Base-by-base conservation (phyloP, 768 basidiomycete genomes). In the Kwoniella pini region DNA sequence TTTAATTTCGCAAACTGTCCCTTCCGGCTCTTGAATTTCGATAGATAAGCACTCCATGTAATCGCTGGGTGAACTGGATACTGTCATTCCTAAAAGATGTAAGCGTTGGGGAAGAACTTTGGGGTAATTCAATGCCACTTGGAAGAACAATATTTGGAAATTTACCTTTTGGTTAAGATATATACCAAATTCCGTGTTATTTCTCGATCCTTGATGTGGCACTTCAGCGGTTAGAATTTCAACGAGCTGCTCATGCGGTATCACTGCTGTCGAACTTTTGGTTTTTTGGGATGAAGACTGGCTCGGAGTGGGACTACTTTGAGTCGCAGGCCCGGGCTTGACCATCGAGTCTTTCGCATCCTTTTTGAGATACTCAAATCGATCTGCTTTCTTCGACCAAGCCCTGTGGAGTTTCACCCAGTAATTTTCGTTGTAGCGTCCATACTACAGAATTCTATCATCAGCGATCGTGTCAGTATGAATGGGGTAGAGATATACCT, bases 91-190 rank as follows among this genome's bases (percentile, higher is more conserved):
- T 24, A 17, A 36, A n/a, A 36, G 7, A 7, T 36, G 33, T 36
- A 36, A 36, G 33, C 33, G 33, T 36, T 15, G 15, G 33, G 33
- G n/a, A n/a, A n/a, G n/a, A n/a, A n/a, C n/a, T n/a, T n/a, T n/a
- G n/a, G n/a, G n/a, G n/a, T n/a, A n/a, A n/a, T n/a, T n/a, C n/a
- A n/a, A n/a, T n/a, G n/a, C n/a, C n/a, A n/a, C n/a, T n/a, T n/a
- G n/a, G n/a, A n/a, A n/a, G n/a, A n/a, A n/a, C n/a, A n/a, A n/a
- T n/a, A n/a, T n/a, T n/a, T n/a, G n/a, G 30, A 6, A 13, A 5
- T 28, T 38, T 26, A 57, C 55, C 55, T 57, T 36, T 26, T 27
- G 10, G n/a, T 39, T 17, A 6, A 57, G 44, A 39, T 46, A 38
- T 33, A 24, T 4, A 24, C 40, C 19, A 12, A 44, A 44, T 31